Evolutionary conservation across 164 flowering plant genomes (phyloP).

Genomic region (Tetrastigma voinierianum): DNA sequence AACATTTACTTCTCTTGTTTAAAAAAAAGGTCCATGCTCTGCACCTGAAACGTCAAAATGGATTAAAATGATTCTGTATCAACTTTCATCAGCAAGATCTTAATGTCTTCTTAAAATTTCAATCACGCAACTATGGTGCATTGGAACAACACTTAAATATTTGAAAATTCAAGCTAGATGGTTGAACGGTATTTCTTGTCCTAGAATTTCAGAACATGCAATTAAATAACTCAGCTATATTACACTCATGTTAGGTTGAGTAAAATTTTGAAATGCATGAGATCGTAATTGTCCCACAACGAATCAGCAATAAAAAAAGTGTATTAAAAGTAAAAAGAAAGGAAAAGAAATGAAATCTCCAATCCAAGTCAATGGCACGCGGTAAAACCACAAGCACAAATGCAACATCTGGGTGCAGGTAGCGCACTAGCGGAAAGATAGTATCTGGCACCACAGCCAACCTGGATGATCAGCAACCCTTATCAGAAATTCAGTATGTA

Average conservation of each 20-base stretch:
- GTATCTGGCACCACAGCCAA: conserved; percentile 99
- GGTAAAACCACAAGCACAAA: conserved; percentile 93
- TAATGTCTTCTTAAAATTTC: too few species aligned
- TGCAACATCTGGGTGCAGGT: conserved; percentile 66
- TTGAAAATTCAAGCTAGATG: too few species aligned
- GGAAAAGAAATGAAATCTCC: conserved; percentile 51
- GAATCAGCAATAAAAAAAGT: background rate
- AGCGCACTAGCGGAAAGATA: conserved; percentile 74
- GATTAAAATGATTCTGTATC: too few species aligned
- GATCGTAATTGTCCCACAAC: background rate
- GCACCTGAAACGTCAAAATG: too few species aligned
- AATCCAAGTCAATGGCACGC: conserved; percentile 82
- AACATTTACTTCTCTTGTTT: too few species aligned
- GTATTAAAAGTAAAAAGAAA: background rate
- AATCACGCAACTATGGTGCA: too few species aligned
- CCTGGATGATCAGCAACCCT: conserved; percentile 36
- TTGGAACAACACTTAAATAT: too few species aligned
- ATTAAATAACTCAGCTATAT: background rate
- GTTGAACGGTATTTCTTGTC: too few species aligned
- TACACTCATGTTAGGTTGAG: background rate
- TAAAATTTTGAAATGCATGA: background rate
- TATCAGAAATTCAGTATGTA: background rate
- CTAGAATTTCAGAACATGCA: background rate
- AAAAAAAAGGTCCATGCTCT: too few species aligned
- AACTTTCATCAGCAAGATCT: too few species aligned